Base-by-base conservation (phyloP, 805 yeast genomes). In the Candida pseudoglaebosa region DNA sequence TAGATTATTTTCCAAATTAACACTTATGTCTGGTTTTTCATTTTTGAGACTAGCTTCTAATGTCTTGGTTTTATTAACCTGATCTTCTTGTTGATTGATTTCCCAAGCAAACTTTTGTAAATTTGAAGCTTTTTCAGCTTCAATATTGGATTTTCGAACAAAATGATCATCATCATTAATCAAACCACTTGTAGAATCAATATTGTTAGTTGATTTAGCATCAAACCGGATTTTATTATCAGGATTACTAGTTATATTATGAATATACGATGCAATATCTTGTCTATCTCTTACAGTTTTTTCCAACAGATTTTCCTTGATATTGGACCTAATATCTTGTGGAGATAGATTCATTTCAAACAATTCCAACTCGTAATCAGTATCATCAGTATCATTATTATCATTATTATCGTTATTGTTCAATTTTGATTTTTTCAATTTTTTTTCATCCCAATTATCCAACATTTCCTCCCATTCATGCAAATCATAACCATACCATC, bases 401-500 rank as follows among this genome's bases (percentile, higher is more conserved):
- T 46, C 42, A 12, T 43, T 37, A 4, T 42, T 40, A 15, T 44
- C 43, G n/a, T n/a, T n/a, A n/a, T n/a, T n/a, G n/a, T n/a, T n/a
- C n/a, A 26, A 29, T 47, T 1, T 46, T 34, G 8, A n/a, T 6
- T 15, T 24, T 34, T 24, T 24, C 13, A 26, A 16, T 26, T 17
- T 32, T 65, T 56, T 29, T 45, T 51, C 33, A 38, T 69, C 65
- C 76, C 83, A 76, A 33, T 63, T 62, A 37, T 60, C 54, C 4
- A 78, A 48, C 21, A 75, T 72, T 9, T 68, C 61, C 34, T 70
- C 73, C 65, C 84, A 85, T 38, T 83, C 87, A 8, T 67, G 64
- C 1, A 77, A 70, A 33, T 82, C 80, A 53, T 78, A 84, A 0
- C 95, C 95, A 52, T 75, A 83, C 95, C 93, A 86, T 42, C 87